Conservation (phyloP, 495 filamentous ascomycete species). For the Astrocystis sublimbata region DNA sequence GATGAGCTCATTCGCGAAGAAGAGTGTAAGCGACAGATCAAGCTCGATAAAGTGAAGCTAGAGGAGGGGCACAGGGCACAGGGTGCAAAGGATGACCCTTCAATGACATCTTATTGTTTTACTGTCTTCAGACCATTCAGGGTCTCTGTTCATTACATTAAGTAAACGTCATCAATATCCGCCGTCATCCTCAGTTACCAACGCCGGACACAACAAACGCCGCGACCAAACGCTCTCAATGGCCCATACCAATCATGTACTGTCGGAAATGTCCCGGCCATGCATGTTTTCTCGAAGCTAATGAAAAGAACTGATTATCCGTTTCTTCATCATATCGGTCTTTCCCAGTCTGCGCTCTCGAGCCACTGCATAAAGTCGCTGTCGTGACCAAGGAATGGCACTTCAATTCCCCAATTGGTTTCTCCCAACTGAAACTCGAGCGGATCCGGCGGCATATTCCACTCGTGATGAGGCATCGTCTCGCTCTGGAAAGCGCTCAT, state of each 20-base stretch:
- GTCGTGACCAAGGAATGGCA: conserved; percentile 32
- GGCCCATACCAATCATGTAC: too few relatives aligned
- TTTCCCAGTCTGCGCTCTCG: conserved; percentile 36
- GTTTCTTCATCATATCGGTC: conserved; percentile 6
- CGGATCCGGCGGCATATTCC: conserved; percentile 13
- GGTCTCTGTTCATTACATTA: background rate
- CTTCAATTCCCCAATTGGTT: conserved; percentile 28
- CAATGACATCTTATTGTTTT: too few relatives aligned
- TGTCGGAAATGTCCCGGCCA: background rate
- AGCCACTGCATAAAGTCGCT: conserved; percentile 39
- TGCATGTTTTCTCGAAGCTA: background rate
- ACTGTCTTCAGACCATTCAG: background rate
- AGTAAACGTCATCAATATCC: background rate
- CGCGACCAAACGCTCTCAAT: background rate
- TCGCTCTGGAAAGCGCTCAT: conserved; percentile 16
- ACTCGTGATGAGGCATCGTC: conserved; percentile 10
- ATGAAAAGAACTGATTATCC: background rate
- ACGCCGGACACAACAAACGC: background rate
- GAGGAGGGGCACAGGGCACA: background rate
- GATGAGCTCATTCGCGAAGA: conserved; percentile 8
- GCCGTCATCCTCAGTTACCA: background rate
- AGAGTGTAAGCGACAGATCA: background rate
- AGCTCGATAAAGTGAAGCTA: background rate
- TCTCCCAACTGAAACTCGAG: conserved; percentile 28
- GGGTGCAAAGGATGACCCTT: too few relatives aligned